Base-by-base conservation (phyloP, 1,139 yeast species). In the Taphrina sp. region DNA sequence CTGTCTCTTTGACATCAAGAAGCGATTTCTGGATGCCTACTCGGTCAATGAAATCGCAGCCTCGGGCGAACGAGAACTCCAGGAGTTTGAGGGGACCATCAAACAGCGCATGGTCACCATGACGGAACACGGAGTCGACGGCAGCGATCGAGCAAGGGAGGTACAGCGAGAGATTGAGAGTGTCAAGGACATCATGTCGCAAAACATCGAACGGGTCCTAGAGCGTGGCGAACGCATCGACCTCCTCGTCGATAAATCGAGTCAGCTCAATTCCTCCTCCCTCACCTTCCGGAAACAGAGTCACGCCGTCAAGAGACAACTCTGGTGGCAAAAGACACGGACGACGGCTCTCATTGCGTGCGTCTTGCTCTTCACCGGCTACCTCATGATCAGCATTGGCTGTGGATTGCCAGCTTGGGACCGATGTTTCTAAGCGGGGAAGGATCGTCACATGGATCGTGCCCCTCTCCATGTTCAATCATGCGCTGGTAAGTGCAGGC, bases 191-290 rank as follows among this genome's bases (percentile, higher is more conserved):
- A 60, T 47, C 41, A 38, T 73, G 74, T 67, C 71, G 36, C 72
- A 72, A 58, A 73, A 72, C 60, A 70, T 73, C 26, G 76, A 73
- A 57, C 63, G 72, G 42, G 67, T 89, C 23, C 73, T 89, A 65
- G 82, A 81, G 64, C 76, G 96, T 57, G 95, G 95, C 10, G 96
- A 88, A 64, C 77, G 86, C 58, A 80, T 89, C 59, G 80, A 81
- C 61, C 70, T 79, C 49, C 74, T 89, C 60, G 95, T 88, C 16
- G 85, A 83, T 66, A 89, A 89, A 67, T 88, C 96, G 1, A 86
- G 85, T 61, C 75, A 82, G 55, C 75, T 88, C 69, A 86, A 84
- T 62, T 76, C 77, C 26, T 79, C 81, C 33, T 80, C 95, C 3
- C 79, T 76, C 70, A 78, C 84, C 43, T 89, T 89, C 66, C 82